phyloP scores from a whole-genome alignment of 1,139 yeast genomes.

The Yamadazyma triangularis region DNA sequence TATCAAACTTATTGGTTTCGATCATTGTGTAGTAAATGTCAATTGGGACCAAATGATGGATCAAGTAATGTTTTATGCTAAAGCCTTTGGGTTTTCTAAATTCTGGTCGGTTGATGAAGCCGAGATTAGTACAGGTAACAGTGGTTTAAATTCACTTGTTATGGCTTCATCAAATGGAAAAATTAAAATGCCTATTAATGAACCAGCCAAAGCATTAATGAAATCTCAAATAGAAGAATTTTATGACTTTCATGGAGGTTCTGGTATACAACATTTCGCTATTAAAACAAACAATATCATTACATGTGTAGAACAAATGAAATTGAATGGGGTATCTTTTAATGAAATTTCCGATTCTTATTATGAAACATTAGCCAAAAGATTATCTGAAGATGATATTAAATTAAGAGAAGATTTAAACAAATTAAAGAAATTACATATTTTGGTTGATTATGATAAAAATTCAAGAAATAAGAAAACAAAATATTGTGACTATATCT shows the following conservation, averaged over 20 bases:
- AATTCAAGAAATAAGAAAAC: constrained; percentile 23
- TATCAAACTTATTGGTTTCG: constrained; percentile 40
- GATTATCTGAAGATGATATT: constrained; percentile 35
- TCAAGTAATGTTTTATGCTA: constrained; percentile 56
- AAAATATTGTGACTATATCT: constrained; percentile 52
- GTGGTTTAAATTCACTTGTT: constrained; percentile 70
- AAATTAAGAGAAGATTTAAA: constrained; percentile 43
- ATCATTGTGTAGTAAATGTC: constrained; percentile 79
- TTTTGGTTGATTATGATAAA: constrained; percentile 72
- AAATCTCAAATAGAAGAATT: constrained; percentile 82
- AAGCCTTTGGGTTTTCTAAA: constrained; percentile 65
- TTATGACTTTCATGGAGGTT: constrained; percentile 67
- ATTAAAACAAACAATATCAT: constrained; percentile 58
- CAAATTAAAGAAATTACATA: constrained; percentile 42
- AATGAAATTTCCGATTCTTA: constrained; percentile 54
- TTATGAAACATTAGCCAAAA: constrained; percentile 43
- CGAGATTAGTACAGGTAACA: constrained; percentile 62
- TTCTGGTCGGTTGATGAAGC: constrained; percentile 83
- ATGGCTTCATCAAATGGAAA: constrained; percentile 66
- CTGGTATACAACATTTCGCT: constrained; percentile 84
- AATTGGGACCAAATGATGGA: constrained; percentile 62
- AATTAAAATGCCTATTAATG: constrained; percentile 79
- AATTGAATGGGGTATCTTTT: constrained; percentile 63
- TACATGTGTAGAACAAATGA: constrained; percentile 49
- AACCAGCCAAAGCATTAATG: constrained; percentile 65